Evolutionary conservation across 148 eudicot genomes (phyloP).

Genomic region (Oxyria digyna): DNA sequence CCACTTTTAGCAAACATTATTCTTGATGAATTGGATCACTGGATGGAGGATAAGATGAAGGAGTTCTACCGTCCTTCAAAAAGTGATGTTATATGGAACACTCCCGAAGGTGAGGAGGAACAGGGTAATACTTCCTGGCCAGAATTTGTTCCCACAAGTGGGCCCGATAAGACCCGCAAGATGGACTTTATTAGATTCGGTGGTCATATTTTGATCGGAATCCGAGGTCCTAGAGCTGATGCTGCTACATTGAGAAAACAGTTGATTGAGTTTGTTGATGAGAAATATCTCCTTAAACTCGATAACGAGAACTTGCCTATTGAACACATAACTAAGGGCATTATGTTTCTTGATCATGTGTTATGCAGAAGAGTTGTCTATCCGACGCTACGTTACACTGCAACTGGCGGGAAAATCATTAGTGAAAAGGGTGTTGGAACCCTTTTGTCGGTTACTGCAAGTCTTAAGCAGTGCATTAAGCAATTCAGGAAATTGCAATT

Average conservation of each 20-base stretch:
- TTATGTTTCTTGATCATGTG: conserved; percentile 91
- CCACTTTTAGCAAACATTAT: conserved; percentile 70
- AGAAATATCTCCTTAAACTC: conserved; percentile 64
- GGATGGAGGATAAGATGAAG: conserved; percentile 85
- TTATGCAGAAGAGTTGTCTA: conserved; percentile 85
- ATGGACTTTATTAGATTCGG: conserved; percentile 81
- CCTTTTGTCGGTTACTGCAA: conserved; percentile 81
- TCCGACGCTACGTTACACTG: conserved; percentile 88
- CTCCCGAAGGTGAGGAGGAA: conserved; percentile 72
- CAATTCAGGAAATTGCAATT: conserved; percentile 64
- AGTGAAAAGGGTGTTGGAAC: conserved; percentile 98
- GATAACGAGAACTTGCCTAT: conserved; percentile 91
- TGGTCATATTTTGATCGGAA: conserved; percentile 79
- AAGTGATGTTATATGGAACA: conserved; percentile 90
- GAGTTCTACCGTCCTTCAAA: conserved; percentile 73
- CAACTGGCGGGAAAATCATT: conserved; percentile 90
- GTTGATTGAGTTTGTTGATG: conserved; percentile 80
- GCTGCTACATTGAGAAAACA: conserved; percentile 79
- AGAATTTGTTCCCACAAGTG: conserved; percentile 93
- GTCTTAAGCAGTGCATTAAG: conserved; percentile 84
- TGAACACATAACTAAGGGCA: conserved; percentile 93
- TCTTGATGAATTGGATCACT: conserved; percentile 73
- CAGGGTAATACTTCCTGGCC: conserved; percentile 99
- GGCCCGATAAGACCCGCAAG: conserved; percentile 86
- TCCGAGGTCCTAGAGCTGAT: conserved; percentile 94